These are phyloP conservation scores for Monilinia laxa DNA, from an alignment of 2,329 filamentous ascomycete genomes.

Conservation along the genomic window DNA sequence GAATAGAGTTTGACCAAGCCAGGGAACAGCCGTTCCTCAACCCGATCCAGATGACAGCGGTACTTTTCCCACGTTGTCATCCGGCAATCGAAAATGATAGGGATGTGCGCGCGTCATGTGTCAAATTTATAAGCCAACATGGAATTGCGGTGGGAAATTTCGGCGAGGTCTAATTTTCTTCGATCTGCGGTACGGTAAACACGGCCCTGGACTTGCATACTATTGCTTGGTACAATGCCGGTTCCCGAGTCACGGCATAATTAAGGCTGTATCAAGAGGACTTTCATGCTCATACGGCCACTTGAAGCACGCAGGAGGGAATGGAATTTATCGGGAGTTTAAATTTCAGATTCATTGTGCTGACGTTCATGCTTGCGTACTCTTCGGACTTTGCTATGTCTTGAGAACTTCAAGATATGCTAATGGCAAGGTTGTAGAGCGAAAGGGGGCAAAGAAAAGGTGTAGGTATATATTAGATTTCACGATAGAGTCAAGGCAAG, in stretches of 20 bases:
- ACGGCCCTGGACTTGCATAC: not conserved
- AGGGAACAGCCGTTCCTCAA: not conserved
- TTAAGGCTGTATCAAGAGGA: not conserved
- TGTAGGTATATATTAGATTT: too few relatives aligned
- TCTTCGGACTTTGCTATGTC: not conserved
- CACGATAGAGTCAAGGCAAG: too few relatives aligned
- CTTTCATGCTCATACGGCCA: not conserved
- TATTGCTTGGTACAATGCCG: not conserved
- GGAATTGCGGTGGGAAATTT: not conserved
- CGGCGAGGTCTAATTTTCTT: not conserved
- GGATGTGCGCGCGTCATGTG: not conserved
- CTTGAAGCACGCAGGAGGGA: too few relatives aligned
- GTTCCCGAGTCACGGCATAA: not conserved
- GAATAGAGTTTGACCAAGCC: not conserved
- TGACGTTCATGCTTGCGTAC: too few relatives aligned
- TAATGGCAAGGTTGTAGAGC: too few relatives aligned
- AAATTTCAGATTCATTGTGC: not conserved
- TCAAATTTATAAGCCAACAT: not conserved
- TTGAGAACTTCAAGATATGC: not conserved
- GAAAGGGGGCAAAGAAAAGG: too few relatives aligned
- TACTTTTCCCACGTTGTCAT: not conserved
- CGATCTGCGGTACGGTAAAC: not conserved
- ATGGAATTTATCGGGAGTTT: too few relatives aligned
- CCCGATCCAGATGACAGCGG: not conserved
- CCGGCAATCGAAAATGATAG: not conserved